Evolutionary conservation across 2,329 filamentous ascomycete genomes (phyloP).

Genomic region (Daldinia eschscholtzii): DNA sequence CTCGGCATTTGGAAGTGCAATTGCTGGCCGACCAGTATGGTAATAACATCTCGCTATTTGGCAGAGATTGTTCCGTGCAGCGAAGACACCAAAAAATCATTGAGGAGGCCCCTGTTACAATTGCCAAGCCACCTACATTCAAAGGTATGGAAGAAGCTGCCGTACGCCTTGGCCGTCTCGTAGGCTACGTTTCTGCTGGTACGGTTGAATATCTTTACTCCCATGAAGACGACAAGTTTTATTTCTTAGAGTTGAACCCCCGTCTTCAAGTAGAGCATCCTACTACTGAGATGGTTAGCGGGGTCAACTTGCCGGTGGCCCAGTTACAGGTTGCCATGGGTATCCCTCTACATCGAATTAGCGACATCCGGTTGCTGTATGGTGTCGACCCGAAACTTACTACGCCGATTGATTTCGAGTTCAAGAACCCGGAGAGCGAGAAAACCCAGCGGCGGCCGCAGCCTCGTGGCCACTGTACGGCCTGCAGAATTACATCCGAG

Average conservation of each 20-base stretch:
- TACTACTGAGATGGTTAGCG: conserved; percentile 98
- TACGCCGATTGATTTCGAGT: conserved; percentile 95
- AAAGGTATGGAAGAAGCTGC: conserved; percentile 96
- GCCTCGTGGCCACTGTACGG: conserved; percentile 96
- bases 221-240: conserved; percentile 97
- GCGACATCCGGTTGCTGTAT: conserved; percentile 95
- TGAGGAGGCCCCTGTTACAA: conserved; percentile 97
- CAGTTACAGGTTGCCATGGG: conserved; percentile 99
- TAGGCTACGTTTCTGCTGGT: conserved; percentile 98
- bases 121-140: conserved; percentile 91
- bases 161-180: conserved; percentile 90
- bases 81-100: conserved; percentile 99
- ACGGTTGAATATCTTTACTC: conserved; percentile 99
- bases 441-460: conserved; percentile 89
- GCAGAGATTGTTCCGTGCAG: conserved; percentile 98
- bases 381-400: conserved; percentile 90
- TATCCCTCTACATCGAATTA: conserved; percentile 92
- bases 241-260: conserved; percentile 98
- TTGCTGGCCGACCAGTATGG: conserved; percentile 98
- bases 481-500: conserved; percentile 98
- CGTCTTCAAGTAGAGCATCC: conserved; percentile 99
- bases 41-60: conserved; percentile 99
- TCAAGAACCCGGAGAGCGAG: conserved; percentile 85
- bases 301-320: conserved; percentile 95
- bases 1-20: conserved; percentile 96